Conservation (phyloP, 345 rosid species). For the Moricandia arvensis region DNA sequence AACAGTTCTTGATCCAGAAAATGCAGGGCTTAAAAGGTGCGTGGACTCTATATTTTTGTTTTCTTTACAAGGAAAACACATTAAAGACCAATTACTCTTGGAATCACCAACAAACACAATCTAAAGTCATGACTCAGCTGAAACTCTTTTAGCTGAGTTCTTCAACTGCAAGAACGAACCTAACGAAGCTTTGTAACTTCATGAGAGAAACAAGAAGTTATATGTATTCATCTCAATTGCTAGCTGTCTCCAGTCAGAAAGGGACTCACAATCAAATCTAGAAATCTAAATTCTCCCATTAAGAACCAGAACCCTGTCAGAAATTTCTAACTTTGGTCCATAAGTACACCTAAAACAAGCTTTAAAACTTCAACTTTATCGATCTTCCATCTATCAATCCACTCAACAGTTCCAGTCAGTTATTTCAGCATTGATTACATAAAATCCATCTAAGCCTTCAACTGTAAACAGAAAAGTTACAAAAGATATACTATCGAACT, state of each 20-base stretch:
- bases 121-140: too few species aligned
- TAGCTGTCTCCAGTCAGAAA: background rate
- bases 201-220: background rate
- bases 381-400: background rate
- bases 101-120: too few species aligned
- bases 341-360: background rate
- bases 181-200: too few species aligned
- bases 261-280: background rate
- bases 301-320: background rate
- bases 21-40: too few species aligned
- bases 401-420: background rate
- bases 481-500: background rate
- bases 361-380: background rate
- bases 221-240: background rate
- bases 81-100: too few species aligned
- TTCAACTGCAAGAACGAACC: too few species aligned
- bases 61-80: too few species aligned
- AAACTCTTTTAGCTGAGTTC: too few species aligned
- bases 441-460: background rate
- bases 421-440: slow-evolving; percentile 7
- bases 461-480: slow-evolving; percentile 18
- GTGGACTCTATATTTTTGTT: too few species aligned
- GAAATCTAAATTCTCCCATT: background rate
- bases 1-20: too few species aligned
- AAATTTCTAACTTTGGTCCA: background rate